These are phyloP conservation scores for Strigomonas galati DNA, from an alignment of 208 protist genomes.

Conservation along the genomic window DNA sequence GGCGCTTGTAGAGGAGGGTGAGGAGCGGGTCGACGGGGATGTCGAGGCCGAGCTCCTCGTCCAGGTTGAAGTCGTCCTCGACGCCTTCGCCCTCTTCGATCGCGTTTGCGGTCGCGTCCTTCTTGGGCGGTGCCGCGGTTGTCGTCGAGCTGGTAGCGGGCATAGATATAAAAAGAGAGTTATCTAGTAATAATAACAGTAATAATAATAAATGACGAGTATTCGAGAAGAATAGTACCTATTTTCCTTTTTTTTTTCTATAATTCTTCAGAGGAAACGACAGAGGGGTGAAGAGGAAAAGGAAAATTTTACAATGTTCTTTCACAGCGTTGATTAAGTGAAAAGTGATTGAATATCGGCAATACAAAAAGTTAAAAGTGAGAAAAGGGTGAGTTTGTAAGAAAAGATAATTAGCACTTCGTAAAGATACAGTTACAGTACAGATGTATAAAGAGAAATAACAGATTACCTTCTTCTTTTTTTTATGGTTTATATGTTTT, in stretches of 20 bases:
- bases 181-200: constrained; percentile 8
- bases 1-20: constrained; percentile 71
- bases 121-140: constrained; percentile 2
- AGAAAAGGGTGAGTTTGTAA: neutral
- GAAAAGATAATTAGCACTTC: neutral
- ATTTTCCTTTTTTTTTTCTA: too few species aligned
- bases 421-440: constrained; percentile 1
- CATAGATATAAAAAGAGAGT: neutral
- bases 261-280: too few species aligned
- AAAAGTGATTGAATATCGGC: too few species aligned
- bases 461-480: constrained; percentile 6
- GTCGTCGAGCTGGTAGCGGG: neutral
- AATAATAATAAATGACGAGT: constrained; percentile 7
- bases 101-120: constrained; percentile 10
- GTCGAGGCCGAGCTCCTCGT: constrained; percentile 43
- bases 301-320: too few species aligned
- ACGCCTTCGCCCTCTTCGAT: neutral
- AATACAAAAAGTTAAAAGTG: too few species aligned
- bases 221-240: too few species aligned
- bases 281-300: too few species aligned
- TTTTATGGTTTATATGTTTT: constrained; percentile 4
- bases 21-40: constrained; percentile 83
- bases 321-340: too few species aligned
- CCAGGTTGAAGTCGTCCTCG: constrained; percentile 23
- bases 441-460: neutral